Base-by-base conservation (phyloP, 2,329 filamentous ascomycete genomes). In the Xylaria multiplex region DNA sequence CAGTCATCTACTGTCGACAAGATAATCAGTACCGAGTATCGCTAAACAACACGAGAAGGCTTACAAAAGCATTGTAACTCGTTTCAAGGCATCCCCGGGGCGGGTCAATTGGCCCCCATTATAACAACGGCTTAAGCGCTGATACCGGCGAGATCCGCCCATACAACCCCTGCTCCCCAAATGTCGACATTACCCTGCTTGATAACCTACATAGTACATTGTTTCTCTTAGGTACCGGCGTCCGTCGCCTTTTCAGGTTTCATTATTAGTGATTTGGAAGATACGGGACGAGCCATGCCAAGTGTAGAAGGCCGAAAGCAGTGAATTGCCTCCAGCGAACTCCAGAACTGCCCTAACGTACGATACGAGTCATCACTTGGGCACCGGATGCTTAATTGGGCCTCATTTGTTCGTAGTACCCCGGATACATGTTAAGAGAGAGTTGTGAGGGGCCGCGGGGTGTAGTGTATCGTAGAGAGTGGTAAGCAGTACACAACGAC, bases 291-390 rank as follows among this genome's bases (percentile, higher is more conserved):
- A 60, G 64, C 66, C 64, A 66, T 52, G 57, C 64, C 66, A 58
- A 69, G 60, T 61, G 35, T 56, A 69, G 64, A 69, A 69, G 64
- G 64, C 59, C 56, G 54, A 64, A 42, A 49, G 43, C 45, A 61
- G 32, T 43, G 35, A 66, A 58, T 45, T 48, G 48, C 46, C 46
- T 40, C 32, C 37, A 50, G 35, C 35, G 22, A 46, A 27, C 22
- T 24, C 43, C 45, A 50, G 14, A 32, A 24, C 22, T 14, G 45
- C 16, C 30, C 22, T 5, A 52, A 57, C 35, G 19, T 35, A 42
- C 35, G 65, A 62, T 48, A 45, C 35, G 42, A n/a, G 37, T 16
- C 30, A n/a, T 22, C 46, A 43, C 11, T 53, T 45, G n/a, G 27
- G 24, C 8, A 40, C 55, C n/a, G 27, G 45, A 48, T 30, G 37